Evolutionary conservation across 2,329 filamentous ascomycete genomes (phyloP).

Genomic region (Fusarium dimerum): DNA sequence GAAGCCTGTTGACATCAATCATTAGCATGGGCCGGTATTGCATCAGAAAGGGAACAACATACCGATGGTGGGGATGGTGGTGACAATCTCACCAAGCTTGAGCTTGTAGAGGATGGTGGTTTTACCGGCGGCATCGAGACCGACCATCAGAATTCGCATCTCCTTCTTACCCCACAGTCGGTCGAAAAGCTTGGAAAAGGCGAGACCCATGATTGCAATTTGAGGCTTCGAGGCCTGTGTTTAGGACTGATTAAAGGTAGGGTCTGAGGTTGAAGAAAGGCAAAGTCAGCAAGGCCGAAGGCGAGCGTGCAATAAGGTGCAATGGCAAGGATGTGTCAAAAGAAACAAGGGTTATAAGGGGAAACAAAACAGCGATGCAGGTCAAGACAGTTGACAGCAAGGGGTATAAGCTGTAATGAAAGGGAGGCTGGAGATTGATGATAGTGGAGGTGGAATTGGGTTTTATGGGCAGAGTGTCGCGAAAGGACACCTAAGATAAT

Average conservation of each 20-base stretch:
- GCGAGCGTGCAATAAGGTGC: background rate
- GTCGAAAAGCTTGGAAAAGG: slow-evolving; percentile 95
- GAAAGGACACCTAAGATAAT: slow-evolving; percentile 32
- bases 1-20: slow-evolving; percentile 64
- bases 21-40: too few relatives aligned
- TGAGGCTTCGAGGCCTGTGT: slow-evolving; percentile 35
- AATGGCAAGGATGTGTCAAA: slow-evolving; percentile 5
- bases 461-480: slow-evolving; percentile 29
- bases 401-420: slow-evolving; percentile 15
- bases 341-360: slow-evolving; percentile 10
- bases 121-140: slow-evolving; percentile 99
- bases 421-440: slow-evolving; percentile 25
- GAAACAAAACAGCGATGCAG: slow-evolving; percentile 4
- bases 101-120: slow-evolving; percentile 99
- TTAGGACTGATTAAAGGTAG: slow-evolving; percentile 22
- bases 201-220: slow-evolving; percentile 89
- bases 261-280: slow-evolving; percentile 20
- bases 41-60: slow-evolving; percentile 29
- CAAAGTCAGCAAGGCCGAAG: slow-evolving; percentile 18
- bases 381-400: slow-evolving; percentile 18
- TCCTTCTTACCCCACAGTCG: slow-evolving; percentile 99
- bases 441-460: slow-evolving; percentile 20
- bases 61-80: slow-evolving; percentile 98
- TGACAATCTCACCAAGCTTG: slow-evolving; percentile 99
- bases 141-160: slow-evolving; percentile 99